Evolutionary conservation across 495 filamentous ascomycete genomes (phyloP), one percentile per base, ranked within the genome.

Genomic region (Delitschia confertaspora): DNA sequence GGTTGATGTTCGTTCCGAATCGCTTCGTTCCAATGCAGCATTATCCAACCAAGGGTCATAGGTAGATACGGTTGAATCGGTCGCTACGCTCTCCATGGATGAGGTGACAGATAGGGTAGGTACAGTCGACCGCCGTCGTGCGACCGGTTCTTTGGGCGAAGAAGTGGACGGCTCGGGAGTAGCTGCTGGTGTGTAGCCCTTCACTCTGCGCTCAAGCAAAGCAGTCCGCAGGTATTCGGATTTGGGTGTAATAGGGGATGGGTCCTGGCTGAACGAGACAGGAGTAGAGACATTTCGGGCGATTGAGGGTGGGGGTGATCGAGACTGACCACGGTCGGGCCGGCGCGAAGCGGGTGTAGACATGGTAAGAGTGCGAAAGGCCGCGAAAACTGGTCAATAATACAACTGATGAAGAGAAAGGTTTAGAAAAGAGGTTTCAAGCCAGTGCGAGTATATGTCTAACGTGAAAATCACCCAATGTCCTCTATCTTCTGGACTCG

Each of bases 211-310:
- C 3, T 38, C 43, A 11, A 47, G 38, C 3, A 56, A 44, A 4
- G 43, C 53, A 13, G 21, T 42, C 11, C 47, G 37, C 2, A 56
- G 47, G 27, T 39, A 51, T 16, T 56, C 53, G n/a, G 42, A 47
- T 21, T 51, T 51, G 0, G 53, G 47, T 26, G 51, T 47, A 14
- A 55, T 13, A 20, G 38, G 20, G 4, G 46, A n/a, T n/a, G n/a
- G n/a, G n/a, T n/a, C n/a, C n/a, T n/a, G n/a, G n/a, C n/a, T n/a
- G n/a, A n/a, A n/a, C n/a, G n/a, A n/a, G n/a, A n/a, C n/a, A n/a
- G 7, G 40, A 16, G 22, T 29, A 26, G 29, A 25, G 23, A n/a
- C n/a, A 20, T 33, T 16, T 23, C 8, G 10, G 34, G 3, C 21
- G 24, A 13, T n/a, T 24, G n/a, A 20, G 35, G 35, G 36, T 54